Percentiles rank a stretch among this genome's conserved stretches.
Evolutionary conservation across 1,284 basidiomycete species (phyloP).

Genomic region (Thelephora terrestris): DNA sequence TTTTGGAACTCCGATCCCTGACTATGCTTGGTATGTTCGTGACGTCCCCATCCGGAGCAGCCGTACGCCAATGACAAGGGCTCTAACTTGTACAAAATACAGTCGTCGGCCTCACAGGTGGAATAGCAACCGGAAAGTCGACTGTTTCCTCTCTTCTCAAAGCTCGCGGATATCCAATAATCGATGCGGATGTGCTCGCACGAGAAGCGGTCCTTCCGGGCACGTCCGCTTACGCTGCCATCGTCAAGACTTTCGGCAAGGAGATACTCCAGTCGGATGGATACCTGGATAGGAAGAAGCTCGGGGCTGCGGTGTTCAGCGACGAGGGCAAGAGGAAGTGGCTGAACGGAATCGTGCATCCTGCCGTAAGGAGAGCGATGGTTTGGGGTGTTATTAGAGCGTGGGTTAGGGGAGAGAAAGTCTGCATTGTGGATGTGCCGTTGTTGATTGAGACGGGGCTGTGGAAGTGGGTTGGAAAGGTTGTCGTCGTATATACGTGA

Average conservation of each 20-base stretch:
- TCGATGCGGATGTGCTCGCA: constrained; percentile 91
- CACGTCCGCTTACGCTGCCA: constrained; percentile 59
- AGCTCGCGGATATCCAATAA: constrained; percentile 60
- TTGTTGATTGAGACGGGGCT: constrained; percentile 85
- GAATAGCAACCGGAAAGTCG: constrained; percentile 95
- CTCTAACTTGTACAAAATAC: neutral
- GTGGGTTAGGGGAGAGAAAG: constrained; percentile 74
- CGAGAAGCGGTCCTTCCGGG: constrained; percentile 84
- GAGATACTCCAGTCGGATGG: constrained; percentile 63
- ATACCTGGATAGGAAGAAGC: constrained; percentile 70
- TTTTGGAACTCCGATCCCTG: neutral
- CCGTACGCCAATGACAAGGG: neutral
- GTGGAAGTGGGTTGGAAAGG: constrained; percentile 77
- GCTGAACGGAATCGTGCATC: constrained; percentile 85
- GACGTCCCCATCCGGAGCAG: neutral
- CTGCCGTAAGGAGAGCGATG: constrained; percentile 76
- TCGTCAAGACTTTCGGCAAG: constrained; percentile 65
- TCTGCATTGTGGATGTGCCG: constrained; percentile 89
- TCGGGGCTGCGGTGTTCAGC: constrained; percentile 82
- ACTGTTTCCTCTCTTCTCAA: constrained; percentile 76
- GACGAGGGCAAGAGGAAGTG: constrained; percentile 62
- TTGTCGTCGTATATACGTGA: constrained; percentile 87
- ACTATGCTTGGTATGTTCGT: neutral
- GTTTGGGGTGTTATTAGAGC: constrained; percentile 53
- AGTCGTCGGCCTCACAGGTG: constrained; percentile 95